phyloP scores from a whole-genome alignment of 176 grass and related monocot species.

The Poa annua region DNA sequence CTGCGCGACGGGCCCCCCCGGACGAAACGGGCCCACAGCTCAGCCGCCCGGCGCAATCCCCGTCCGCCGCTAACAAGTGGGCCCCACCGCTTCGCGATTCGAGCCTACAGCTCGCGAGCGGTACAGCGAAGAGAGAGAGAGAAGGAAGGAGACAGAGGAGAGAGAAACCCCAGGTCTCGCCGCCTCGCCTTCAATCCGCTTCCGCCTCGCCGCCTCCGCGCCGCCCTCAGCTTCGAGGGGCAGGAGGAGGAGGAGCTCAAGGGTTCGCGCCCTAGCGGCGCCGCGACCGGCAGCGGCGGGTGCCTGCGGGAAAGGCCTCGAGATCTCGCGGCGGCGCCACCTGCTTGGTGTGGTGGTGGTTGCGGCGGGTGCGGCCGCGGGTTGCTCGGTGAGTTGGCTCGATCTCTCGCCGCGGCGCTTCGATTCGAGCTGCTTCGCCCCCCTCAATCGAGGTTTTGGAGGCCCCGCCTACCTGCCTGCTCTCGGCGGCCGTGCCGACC shows the following conservation, averaged over 20 bases:
- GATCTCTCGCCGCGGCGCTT: constrained; percentile 43
- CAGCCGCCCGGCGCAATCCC: not conserved
- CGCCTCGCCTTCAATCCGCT: constrained; percentile 22
- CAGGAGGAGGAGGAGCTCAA: constrained; percentile 23
- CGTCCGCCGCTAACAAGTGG: constrained; percentile 17
- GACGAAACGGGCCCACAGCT: not conserved
- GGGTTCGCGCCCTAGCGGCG: constrained; percentile 47
- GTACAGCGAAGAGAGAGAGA: constrained; percentile 24
- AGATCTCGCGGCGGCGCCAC: constrained; percentile 58
- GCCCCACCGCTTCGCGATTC: constrained; percentile 19
- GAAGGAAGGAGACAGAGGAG: constrained; percentile 4
- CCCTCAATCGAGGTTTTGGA: constrained; percentile 47
- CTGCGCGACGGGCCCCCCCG: not conserved
- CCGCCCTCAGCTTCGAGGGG: constrained; percentile 38
- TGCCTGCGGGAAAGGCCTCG: constrained; percentile 33
- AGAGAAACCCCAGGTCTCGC: constrained; percentile 30
- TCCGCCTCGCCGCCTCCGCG: constrained; percentile 35
- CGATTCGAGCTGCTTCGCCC: constrained; percentile 36
- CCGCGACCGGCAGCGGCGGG: constrained; percentile 28
- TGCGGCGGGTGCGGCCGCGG: not conserved
- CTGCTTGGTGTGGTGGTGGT: constrained; percentile 31
- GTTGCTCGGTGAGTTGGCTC: constrained; percentile 48
- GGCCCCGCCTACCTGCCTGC: not conserved
- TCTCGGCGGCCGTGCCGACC: constrained; percentile 12
- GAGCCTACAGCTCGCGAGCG: constrained; percentile 45